phyloP scores from a whole-genome alignment of 768 basidiomycete species.

The Termitomyces sp. region DNA sequence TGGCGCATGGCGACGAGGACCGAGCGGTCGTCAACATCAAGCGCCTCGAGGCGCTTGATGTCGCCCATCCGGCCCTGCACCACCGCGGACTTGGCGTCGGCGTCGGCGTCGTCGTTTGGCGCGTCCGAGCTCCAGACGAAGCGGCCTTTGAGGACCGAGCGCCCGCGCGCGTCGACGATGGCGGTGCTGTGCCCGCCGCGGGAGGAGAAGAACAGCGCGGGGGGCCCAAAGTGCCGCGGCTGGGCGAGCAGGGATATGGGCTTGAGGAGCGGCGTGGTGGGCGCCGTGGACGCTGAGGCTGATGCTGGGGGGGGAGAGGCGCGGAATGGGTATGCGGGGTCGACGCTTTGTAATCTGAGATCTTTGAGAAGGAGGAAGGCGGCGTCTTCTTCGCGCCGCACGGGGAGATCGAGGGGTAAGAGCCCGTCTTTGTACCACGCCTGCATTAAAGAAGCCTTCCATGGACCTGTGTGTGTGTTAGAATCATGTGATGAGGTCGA shows the following conservation, averaged over 20 bases:
- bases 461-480: slow-evolving; percentile 54
- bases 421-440: slow-evolving; percentile 85
- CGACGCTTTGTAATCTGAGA: slow-evolving; percentile 70
- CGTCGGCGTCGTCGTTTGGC: slow-evolving; percentile 38
- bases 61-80: slow-evolving; percentile 61
- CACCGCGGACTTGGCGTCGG: slow-evolving; percentile 30
- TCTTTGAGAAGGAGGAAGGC: slow-evolving; percentile 69
- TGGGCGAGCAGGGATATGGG: slow-evolving; percentile 78
- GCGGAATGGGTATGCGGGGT: slow-evolving; percentile 78
- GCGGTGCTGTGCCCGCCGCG: slow-evolving; percentile 88
- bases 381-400: slow-evolving; percentile 69
- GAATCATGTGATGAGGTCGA: not conserved
- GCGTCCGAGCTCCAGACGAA: slow-evolving; percentile 77
- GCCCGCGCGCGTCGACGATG: slow-evolving; percentile 81
- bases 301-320: slow-evolving; percentile 36
- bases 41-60: slow-evolving; percentile 77
- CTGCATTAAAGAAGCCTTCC: slow-evolving; percentile 87
- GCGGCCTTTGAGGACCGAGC: slow-evolving; percentile 77
- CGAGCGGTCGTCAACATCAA: slow-evolving; percentile 70
- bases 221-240: slow-evolving; percentile 80
- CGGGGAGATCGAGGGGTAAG: slow-evolving; percentile 77
- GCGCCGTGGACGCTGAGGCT: slow-evolving; percentile 13
- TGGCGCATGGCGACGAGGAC: slow-evolving; percentile 84
- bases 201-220: slow-evolving; percentile 81
- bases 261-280: slow-evolving; percentile 49